Evolutionary conservation across 2,329 filamentous ascomycete species (phyloP).

Genomic region (Verticillium zaregamsianum): DNA sequence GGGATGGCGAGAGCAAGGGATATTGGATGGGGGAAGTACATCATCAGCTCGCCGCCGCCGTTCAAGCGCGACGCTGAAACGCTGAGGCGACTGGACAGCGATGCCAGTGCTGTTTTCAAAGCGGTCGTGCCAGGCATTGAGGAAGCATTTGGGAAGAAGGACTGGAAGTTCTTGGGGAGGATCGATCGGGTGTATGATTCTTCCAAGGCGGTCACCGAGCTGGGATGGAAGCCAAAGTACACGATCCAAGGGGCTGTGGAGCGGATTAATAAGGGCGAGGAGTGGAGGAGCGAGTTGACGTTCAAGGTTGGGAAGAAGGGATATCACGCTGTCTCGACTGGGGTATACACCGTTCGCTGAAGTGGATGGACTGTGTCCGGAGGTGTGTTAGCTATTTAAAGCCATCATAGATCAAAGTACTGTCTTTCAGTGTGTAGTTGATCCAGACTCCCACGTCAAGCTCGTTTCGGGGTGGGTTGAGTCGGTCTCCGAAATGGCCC

Average conservation of each 20-base stretch:
- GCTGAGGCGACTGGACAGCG: slow-evolving; percentile 26
- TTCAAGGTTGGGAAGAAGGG: slow-evolving; percentile 35
- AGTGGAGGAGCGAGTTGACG: slow-evolving; percentile 34
- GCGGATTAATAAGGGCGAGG: slow-evolving; percentile 26
- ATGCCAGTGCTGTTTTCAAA: slow-evolving; percentile 25
- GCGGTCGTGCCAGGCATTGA: slow-evolving; percentile 19
- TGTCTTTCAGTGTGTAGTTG: too few species aligned
- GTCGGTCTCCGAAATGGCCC: too few species aligned
- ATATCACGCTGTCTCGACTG: slow-evolving; percentile 37
- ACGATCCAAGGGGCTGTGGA: slow-evolving; percentile 33
- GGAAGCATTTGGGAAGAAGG: slow-evolving; percentile 23
- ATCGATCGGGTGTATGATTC: slow-evolving; percentile 44
- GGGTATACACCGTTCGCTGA: slow-evolving; percentile 36
- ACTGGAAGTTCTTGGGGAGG: slow-evolving; percentile 32
- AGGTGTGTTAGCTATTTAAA: too few species aligned
- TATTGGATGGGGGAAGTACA: slow-evolving; percentile 34
- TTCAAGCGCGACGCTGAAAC: slow-evolving; percentile 23
- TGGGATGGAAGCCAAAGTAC: slow-evolving; percentile 37
- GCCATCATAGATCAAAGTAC: too few species aligned
- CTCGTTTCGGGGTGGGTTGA: too few species aligned
- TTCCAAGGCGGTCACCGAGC: slow-evolving; percentile 31
- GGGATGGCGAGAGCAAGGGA: slow-evolving; percentile 28
- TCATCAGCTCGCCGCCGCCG: slow-evolving; percentile 39
- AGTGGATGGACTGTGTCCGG: background rate
- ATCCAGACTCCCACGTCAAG: too few species aligned